These are phyloP conservation scores for Funneliformis mosseae DNA, from an alignment of 192 early-diverging fungal species.

Conservation along the genomic window DNA sequence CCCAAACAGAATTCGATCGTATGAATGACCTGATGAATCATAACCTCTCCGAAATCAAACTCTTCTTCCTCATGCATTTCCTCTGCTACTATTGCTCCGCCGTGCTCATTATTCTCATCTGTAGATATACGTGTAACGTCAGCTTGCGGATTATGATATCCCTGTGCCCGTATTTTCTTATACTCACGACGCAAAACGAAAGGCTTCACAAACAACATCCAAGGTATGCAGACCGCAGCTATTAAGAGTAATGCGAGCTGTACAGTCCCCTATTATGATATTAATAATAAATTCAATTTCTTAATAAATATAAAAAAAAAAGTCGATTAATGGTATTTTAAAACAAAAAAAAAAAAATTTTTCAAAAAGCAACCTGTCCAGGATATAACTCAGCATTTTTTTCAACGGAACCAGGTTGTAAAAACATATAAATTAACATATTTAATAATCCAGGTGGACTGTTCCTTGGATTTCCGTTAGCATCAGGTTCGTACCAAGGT, in stretches of 20 bases:
- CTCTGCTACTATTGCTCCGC: conserved; percentile 62
- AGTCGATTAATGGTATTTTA: background rate
- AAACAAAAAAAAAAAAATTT: background rate
- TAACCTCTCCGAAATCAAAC: conserved; percentile 94
- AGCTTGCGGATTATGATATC: conserved; percentile 67
- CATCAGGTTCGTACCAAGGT: conserved; percentile 81
- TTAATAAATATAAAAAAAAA: background rate
- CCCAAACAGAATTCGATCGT: conserved; percentile 97
- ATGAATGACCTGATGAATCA: conserved; percentile 98
- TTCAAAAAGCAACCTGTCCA: conserved; percentile 68
- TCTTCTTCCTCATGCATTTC: conserved; percentile 64
- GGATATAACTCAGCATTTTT: conserved; percentile 74
- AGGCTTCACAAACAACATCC: conserved; percentile 97
- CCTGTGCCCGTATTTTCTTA: conserved; percentile 68
- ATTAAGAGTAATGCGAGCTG: conserved; percentile 81
- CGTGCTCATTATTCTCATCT: conserved; percentile 43
- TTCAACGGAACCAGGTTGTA: conserved; percentile 81
- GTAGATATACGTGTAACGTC: conserved; percentile 50
- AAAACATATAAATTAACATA: conserved; percentile 99
- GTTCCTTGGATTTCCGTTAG: conserved; percentile 61
- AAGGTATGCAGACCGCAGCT: conserved; percentile 90
- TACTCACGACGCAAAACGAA: conserved; percentile 83
- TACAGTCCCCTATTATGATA: conserved; percentile 51
- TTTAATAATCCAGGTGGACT: conserved; percentile 93
- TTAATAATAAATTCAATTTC: background rate